Conservation (phyloP, 2,329 filamentous ascomycete species). For the Pseudopyricularia javanii region DNA sequence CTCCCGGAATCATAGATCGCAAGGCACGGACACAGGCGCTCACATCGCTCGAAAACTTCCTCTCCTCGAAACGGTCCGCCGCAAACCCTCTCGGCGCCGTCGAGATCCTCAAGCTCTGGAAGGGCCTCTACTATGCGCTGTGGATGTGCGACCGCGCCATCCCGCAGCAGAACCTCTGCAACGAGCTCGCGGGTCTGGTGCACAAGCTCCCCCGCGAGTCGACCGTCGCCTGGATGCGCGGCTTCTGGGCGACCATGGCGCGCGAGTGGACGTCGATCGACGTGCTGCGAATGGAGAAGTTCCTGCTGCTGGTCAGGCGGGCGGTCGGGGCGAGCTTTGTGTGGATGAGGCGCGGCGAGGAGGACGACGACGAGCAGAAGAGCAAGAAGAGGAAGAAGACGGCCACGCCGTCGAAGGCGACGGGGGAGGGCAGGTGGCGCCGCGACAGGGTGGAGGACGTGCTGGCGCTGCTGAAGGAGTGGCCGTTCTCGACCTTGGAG, state of each 20-base stretch:
- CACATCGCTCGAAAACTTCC: slow-evolving; percentile 63
- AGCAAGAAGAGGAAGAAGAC: slow-evolving; percentile 17
- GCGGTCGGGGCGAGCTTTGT: slow-evolving; percentile 62
- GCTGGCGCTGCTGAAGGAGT: slow-evolving; percentile 31
- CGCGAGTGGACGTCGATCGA: slow-evolving; percentile 61
- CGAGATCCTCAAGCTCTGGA: slow-evolving; percentile 84
- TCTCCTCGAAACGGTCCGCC: slow-evolving; percentile 43
- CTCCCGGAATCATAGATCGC: slow-evolving; percentile 44
- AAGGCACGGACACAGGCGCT: slow-evolving; percentile 68
- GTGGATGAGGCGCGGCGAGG: slow-evolving; percentile 22
- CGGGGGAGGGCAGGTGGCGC: slow-evolving; percentile 5
- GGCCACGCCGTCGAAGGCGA: background rate
- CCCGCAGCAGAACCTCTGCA: slow-evolving; percentile 75
- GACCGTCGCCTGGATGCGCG: slow-evolving; percentile 38
- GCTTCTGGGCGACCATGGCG: slow-evolving; percentile 60
- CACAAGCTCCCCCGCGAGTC: slow-evolving; percentile 39
- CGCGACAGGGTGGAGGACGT: slow-evolving; percentile 16
- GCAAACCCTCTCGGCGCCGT: slow-evolving; percentile 44
- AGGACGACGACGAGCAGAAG: slow-evolving; percentile 4
- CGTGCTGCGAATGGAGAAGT: slow-evolving; percentile 80
- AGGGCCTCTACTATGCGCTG: slow-evolving; percentile 83
- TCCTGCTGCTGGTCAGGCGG: slow-evolving; percentile 69
- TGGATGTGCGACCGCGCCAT: slow-evolving; percentile 88
- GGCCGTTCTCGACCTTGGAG: slow-evolving; percentile 23
- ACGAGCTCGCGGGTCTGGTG: slow-evolving; percentile 62